These are phyloP conservation scores for Kalanchoe fedtschenkoi DNA, from an alignment of 164 flowering plant species.

Conservation along the genomic window DNA sequence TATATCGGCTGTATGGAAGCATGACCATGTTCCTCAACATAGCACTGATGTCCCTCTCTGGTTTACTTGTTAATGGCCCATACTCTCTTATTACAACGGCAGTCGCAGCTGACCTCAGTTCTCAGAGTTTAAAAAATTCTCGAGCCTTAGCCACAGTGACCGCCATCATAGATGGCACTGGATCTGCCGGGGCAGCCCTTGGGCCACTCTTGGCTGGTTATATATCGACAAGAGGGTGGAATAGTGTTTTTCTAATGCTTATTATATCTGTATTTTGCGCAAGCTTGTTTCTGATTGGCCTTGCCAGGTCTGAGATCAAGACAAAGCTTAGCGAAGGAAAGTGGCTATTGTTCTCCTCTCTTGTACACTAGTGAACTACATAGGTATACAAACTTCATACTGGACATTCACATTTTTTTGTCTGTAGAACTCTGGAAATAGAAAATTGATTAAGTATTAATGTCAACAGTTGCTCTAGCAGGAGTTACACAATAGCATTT, in stretches of 20 bases:
- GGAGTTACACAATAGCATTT: too few relatives aligned
- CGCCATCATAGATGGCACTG: constrained; percentile 97
- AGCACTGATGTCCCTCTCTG: constrained; percentile 67
- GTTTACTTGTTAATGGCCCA: constrained; percentile 90
- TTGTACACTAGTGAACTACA: neutral
- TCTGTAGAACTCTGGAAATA: neutral
- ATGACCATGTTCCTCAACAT: constrained; percentile 50
- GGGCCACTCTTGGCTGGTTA: constrained; percentile 91
- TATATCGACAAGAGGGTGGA: constrained; percentile 84
- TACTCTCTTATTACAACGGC: constrained; percentile 96
- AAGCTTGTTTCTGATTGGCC: constrained; percentile 43
- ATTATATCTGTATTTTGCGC: constrained; percentile 49
- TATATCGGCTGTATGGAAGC: constrained; percentile 70
- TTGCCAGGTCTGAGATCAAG: constrained; percentile 54
- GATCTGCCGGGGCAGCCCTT: constrained; percentile 96
- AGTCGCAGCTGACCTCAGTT: constrained; percentile 93
- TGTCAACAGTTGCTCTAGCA: neutral
- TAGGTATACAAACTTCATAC: neutral
- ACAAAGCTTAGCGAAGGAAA: constrained; percentile 37
- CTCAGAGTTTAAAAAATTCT: constrained; percentile 68
- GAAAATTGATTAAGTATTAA: neutral
- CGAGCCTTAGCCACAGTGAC: constrained; percentile 96
- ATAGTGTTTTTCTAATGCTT: constrained; percentile 77
- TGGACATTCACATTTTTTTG: constrained; percentile 6
- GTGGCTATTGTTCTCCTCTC: neutral